Base-by-base conservation (phyloP, 495 filamentous ascomycete species). In the Articulospora tetracladia region DNA sequence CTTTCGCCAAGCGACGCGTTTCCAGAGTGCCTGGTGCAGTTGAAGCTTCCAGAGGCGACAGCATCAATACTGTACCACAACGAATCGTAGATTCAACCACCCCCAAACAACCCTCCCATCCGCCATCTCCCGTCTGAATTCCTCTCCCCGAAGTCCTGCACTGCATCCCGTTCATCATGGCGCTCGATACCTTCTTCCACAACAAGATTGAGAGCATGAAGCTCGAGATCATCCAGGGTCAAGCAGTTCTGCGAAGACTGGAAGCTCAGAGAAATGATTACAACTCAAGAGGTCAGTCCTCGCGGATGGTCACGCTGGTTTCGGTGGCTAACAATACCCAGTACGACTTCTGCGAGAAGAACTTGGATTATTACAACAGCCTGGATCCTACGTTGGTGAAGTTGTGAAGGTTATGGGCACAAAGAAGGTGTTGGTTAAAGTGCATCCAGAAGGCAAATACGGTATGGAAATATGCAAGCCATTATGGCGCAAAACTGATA, bases 161-260 rank as follows among this genome's bases (percentile, higher is more conserved):
- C 39, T 12, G 39, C 39, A 17, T 44, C 15, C 47, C 25, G 6
- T 6, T 25, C 47, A 50, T 50, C 47, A 98, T 98, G 94, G 92
- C 93, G 82, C 89, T 99, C 77, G 94, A 98, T 76, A 96, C 88
- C 76, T 99, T 96, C 77, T 99, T 93, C 74, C 90, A 92, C 80
- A 97, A 98, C 77, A 99, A 99, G 83, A 97, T 99, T 75, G 94
- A 99, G 89, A 86, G 87, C 73, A 95, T 97, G 88, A 96, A 98
- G 84, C 91, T 98, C 70, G 93, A 98, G 83, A 99, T 99, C 66
- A 91, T 99, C 68, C 92, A 97, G 74, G 93, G 94, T 39, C 95
- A 98, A 78, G 93, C 95, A 51, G 91, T 96, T 54, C 80, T 99
- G 55, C 86, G 94, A 66, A 83, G 94, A 74, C 81, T 99, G 70